Evolutionary conservation across 768 basidiomycete species (phyloP).

Genomic region (Termitomyces sp.): DNA sequence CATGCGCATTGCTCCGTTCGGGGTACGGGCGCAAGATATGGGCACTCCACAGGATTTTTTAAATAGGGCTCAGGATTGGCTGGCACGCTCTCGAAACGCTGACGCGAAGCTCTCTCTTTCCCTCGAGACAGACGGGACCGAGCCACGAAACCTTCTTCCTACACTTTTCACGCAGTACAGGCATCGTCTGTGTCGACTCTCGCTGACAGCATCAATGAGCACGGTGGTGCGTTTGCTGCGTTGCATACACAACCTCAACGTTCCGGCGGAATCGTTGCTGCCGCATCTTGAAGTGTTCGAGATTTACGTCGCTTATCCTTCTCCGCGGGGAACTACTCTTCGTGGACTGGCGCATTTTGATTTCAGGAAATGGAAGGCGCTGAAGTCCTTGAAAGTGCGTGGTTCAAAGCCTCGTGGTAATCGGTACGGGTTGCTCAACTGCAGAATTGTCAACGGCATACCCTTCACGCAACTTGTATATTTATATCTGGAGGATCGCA

Average conservation of each 20-base stretch:
- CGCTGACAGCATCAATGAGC: neutral
- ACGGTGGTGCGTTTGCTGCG: neutral
- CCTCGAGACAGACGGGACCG: slow-evolving; percentile 1
- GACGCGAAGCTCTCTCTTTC: slow-evolving; percentile 1
- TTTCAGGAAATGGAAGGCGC: neutral
- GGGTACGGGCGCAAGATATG: neutral
- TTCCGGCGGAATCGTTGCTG: neutral
- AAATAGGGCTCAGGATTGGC: neutral
- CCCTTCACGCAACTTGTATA: neutral
- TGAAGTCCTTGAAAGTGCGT: neutral
- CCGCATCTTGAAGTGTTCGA: slow-evolving; percentile 1
- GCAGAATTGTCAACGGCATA: neutral
- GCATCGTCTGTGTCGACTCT: neutral
- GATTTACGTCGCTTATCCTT: neutral
- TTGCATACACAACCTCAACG: neutral
- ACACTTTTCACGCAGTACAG: neutral
- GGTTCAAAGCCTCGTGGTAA: neutral
- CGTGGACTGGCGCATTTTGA: neutral
- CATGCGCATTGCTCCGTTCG: neutral
- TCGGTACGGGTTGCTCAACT: neutral
- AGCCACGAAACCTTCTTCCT: neutral
- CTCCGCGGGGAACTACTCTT: neutral
- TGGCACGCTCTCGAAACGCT: neutral
- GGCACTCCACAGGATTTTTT: neutral
- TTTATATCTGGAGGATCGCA: neutral